phyloP scores from a whole-genome alignment of 306 rosid species.

The Abrus pulchellus region DNA sequence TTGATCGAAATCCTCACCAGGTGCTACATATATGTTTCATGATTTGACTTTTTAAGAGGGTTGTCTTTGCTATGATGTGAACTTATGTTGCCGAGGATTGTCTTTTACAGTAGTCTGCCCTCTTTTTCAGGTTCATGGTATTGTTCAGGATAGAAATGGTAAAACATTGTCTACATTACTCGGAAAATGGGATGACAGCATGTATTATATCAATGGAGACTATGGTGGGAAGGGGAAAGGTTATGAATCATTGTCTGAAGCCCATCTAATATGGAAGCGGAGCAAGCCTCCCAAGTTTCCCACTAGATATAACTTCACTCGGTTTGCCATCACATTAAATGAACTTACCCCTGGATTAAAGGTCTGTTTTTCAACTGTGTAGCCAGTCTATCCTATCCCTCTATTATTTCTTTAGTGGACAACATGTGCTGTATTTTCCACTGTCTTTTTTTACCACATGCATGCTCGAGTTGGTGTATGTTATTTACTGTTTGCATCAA shows the following conservation, averaged over 20 bases:
- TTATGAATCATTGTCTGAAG: conserved; percentile 71
- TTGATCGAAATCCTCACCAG: conserved; percentile 98
- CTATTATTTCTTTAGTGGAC: conserved; percentile 6
- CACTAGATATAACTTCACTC: conserved; percentile 89
- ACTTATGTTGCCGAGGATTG: conserved; percentile 10
- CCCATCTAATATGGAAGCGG: conserved; percentile 82
- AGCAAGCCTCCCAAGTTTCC: conserved; percentile 85
- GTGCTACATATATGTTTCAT: conserved; percentile 54
- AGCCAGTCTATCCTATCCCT: conserved; percentile 27
- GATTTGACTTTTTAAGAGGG: conserved; percentile 20
- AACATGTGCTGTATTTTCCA: not conserved
- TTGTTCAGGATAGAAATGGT: conserved; percentile 84
- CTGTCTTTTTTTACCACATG: conserved; percentile 13
- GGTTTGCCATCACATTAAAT: conserved; percentile 87
- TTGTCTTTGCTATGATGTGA: conserved; percentile 12
- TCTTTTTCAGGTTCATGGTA: conserved; percentile 78
- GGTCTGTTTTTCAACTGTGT: conserved; percentile 57
- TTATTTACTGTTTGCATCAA: conserved; percentile 10
- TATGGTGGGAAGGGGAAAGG: conserved; percentile 83
- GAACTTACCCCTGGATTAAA: conserved; percentile 86
- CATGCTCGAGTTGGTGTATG: conserved; percentile 14
- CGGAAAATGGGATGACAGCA: conserved; percentile 98
- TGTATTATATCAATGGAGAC: conserved; percentile 85
- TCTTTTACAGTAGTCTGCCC: not conserved
- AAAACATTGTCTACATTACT: conserved; percentile 80